Conservation (phyloP, 208 protist species). For the Wallacemonas sp. region DNA sequence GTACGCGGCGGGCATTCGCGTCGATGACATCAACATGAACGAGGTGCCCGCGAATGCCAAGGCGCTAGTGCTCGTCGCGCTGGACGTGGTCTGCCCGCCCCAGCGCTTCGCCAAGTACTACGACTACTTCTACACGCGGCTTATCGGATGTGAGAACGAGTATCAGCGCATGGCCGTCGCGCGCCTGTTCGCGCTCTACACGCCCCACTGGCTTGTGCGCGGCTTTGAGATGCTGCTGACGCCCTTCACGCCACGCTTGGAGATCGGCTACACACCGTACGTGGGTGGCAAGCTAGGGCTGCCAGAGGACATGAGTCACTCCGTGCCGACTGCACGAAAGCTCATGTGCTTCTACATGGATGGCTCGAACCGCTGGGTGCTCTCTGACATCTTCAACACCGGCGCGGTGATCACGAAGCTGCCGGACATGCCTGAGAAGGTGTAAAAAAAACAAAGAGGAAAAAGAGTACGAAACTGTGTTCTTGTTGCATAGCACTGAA, state of each 20-base stretch:
- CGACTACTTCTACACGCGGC: conserved; percentile 85
- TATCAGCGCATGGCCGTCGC: conserved; percentile 77
- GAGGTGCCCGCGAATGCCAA: conserved; percentile 48
- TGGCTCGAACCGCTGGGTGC: conserved; percentile 49
- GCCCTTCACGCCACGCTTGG: conserved; percentile 62
- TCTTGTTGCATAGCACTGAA: too few relatives aligned
- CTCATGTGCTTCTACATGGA: conserved; percentile 81
- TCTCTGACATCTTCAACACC: conserved; percentile 51
- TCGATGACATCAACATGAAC: conserved; percentile 13
- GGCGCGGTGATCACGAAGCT: conserved; percentile 5
- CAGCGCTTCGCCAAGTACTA: conserved; percentile 58
- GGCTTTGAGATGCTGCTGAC: conserved; percentile 69
- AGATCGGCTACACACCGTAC: conserved; percentile 57
- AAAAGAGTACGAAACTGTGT: too few relatives aligned
- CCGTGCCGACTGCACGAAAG: conserved; percentile 65
- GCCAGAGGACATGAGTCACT: conserved; percentile 51
- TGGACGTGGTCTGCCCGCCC: conserved; percentile 81
- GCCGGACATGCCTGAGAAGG: not conserved
- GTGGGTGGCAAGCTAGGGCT: conserved; percentile 54
- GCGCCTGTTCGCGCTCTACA: conserved; percentile 62
- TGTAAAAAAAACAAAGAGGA: too few relatives aligned
- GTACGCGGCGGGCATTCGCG: not conserved
- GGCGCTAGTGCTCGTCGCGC: conserved; percentile 52
- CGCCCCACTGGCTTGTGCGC: conserved; percentile 33
- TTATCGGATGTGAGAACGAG: conserved; percentile 63